Evolutionary conservation across 129 eudicot species (phyloP).

Genomic region (Lonicera japonica): DNA sequence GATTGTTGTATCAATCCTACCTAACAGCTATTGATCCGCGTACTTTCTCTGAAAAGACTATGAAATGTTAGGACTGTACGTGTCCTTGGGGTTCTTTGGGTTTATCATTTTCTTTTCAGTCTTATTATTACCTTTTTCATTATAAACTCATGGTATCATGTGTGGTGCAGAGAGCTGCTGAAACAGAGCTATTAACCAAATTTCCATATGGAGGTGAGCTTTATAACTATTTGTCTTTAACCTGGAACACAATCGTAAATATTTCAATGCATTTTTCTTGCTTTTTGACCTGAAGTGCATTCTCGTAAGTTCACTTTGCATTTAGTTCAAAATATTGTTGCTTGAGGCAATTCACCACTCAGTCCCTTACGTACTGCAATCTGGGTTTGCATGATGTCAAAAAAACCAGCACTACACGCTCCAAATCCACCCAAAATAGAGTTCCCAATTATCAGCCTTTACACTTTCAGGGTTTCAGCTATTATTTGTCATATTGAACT

Average conservation of each 20-base stretch:
- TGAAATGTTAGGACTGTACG: neutral
- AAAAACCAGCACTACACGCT: too few relatives aligned
- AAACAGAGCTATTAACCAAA: slow-evolving; percentile 72
- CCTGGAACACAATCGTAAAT: neutral
- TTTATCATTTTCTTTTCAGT: neutral
- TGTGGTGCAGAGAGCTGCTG: slow-evolving; percentile 84
- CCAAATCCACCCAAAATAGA: too few relatives aligned
- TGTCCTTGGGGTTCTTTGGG: neutral
- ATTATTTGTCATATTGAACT: too few relatives aligned
- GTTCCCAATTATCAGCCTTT: too few relatives aligned
- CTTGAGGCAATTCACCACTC: too few relatives aligned
- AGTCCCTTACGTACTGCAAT: too few relatives aligned
- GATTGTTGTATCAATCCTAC: too few relatives aligned
- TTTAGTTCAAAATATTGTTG: neutral
- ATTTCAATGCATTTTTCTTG: neutral
- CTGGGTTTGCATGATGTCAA: too few relatives aligned
- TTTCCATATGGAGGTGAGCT: slow-evolving; percentile 89
- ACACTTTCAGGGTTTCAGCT: too few relatives aligned
- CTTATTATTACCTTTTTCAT: too few relatives aligned
- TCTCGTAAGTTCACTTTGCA: neutral
- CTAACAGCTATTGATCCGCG: too few relatives aligned
- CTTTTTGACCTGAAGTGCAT: neutral
- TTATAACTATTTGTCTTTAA: neutral
- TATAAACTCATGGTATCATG: neutral
- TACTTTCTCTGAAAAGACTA: too few relatives aligned